Evolutionary conservation across 352 stramenopile genomes (phyloP), one percentile per base, ranked within the genome.

Genomic region (Globisporangium apiculatum): DNA sequence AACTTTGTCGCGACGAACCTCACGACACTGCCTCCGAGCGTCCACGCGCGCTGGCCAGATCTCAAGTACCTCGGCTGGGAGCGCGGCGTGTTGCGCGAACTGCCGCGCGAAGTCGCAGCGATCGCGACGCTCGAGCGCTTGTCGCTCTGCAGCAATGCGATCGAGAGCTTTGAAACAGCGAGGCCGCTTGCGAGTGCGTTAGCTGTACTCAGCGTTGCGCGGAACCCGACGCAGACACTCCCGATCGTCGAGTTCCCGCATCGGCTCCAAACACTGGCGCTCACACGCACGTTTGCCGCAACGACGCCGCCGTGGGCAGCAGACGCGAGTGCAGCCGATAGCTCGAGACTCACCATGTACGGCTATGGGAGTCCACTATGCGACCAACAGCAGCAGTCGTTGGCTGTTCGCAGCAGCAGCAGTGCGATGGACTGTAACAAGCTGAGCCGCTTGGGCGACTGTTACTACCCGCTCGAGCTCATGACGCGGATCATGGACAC

Each of bases 1-100:
- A 43, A 54, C 50, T 17, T 49, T 11, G 45, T 49, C 45, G 45
- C 45, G 45, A 54, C 50, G 31, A 54, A 54, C 31, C 37, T 54
- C 31, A 18, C 11, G 31, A 43, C 31, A 11, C 15, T 54, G 1
- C 50, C 50, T 6, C 15, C 8, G 7, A 24, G 11, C 14, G 12
- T 43, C 6, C 8, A 17, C 11, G 10, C 11, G 15, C 17, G 24
- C 50, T 54, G 50, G 50, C 50, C 17, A 14, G 31, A 14, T 11
- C 37, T 54, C 31, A 43, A 40, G 37, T 43, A 40, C 31, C 37
- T 54, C 12, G 7, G 24, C 50, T 41, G 38, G 9, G 50, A 54
- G 31, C 50, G 24, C 5, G 12, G 50, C 10, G 24, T 5, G 14
- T 41, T 54, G 18, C 31, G 31, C 11, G 50, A 12, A 7, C 14